A percentile compares a stretch with the other conserved stretches of the same genome.
phyloP scores from a whole-genome alignment of 495 filamentous ascomycete genomes.

The Lophiotrema nucula region DNA sequence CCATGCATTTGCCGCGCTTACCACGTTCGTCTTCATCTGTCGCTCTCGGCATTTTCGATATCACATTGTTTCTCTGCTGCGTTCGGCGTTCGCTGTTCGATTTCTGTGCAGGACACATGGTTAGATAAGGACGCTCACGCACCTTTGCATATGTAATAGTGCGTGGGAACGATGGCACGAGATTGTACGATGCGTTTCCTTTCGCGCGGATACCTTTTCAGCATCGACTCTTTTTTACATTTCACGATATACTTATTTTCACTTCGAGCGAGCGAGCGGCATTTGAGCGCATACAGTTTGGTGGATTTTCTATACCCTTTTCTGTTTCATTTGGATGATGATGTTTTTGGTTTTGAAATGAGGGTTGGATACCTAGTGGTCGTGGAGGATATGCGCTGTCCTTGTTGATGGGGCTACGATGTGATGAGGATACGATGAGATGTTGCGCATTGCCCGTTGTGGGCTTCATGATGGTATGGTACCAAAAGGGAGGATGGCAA shows the following conservation, averaged over 20 bases:
- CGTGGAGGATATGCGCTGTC: not conserved
- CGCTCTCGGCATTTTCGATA: not conserved
- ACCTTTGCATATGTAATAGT: slow-evolving; percentile 24
- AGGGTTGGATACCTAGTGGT: not conserved
- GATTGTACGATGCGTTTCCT: slow-evolving; percentile 30
- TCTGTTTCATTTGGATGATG: slow-evolving; percentile 1
- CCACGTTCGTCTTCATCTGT: not conserved
- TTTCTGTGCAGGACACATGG: slow-evolving; percentile 24
- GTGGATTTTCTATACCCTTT: slow-evolving; percentile 2
- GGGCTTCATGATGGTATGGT: not conserved
- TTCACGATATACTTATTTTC: not conserved
- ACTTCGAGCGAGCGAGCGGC: slow-evolving; percentile 22
- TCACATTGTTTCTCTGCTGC: slow-evolving; percentile 3
- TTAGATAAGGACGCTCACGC: slow-evolving; percentile 32
- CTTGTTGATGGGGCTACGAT: not conserved
- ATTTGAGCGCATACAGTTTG: slow-evolving; percentile 2
- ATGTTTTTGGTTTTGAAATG: not conserved
- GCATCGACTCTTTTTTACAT: not conserved
- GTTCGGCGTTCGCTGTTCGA: slow-evolving; percentile 4
- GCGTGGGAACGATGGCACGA: slow-evolving; percentile 6
- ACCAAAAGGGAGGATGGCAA: not conserved
- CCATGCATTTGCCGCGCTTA: slow-evolving; percentile 7
- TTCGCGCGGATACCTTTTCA: slow-evolving; percentile 1
- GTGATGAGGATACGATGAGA: not conserved
- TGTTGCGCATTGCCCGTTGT: not conserved